Conservation (phyloP, 2,329 filamentous ascomycete species). For the Endothia cerciana region DNA sequence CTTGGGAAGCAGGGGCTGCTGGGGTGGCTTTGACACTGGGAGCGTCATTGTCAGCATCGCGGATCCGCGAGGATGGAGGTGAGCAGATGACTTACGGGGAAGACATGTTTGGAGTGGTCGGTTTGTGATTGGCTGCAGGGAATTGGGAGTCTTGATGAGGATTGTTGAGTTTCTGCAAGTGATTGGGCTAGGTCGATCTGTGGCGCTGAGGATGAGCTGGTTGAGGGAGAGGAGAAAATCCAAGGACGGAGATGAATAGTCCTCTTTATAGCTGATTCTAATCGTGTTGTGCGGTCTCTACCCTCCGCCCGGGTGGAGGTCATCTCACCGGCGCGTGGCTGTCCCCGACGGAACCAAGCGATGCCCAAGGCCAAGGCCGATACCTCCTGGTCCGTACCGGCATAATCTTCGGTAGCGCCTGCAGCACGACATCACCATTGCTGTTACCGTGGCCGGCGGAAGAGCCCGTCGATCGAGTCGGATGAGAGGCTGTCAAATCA, state of each 20-base stretch:
- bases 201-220: not conserved
- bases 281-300: not conserved
- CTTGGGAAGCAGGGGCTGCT: not conserved
- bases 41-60: not conserved
- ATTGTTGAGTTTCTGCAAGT: not conserved
- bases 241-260: not conserved
- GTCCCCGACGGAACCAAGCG: not conserved
- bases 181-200: not conserved
- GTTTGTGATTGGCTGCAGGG: not conserved
- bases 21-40: conserved; percentile 22
- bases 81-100: conserved; percentile 21
- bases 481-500: not conserved
- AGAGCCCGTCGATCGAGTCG: conserved; percentile 8
- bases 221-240: no score
- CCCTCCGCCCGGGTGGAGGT: not conserved
- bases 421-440: not conserved
- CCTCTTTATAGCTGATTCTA: conserved; percentile 2
- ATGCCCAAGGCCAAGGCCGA: not conserved
- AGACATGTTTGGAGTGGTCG: conserved; percentile 21
- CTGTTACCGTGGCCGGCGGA: conserved; percentile 8
- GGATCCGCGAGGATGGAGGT: no score
- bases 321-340: not conserved
- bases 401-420: not conserved
- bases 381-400: no score
- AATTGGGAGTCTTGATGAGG: not conserved